phyloP scores from a whole-genome alignment of 192 early-diverging fungal species.

The Podila horticola region DNA sequence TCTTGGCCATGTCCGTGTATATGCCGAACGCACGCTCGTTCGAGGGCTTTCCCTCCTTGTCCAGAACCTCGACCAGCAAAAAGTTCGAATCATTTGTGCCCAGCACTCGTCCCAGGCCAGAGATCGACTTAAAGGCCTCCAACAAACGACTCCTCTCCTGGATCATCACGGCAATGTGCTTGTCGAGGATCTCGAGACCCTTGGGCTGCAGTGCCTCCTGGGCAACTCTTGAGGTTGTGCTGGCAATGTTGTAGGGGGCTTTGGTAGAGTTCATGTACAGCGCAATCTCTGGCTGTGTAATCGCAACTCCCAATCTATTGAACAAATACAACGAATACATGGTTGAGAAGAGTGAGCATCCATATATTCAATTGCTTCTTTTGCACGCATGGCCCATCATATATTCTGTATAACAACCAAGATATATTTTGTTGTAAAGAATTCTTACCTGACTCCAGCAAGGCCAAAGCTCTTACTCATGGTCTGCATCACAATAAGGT shows the following conservation, averaged over 20 bases:
- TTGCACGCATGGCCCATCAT: background rate
- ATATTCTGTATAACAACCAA: background rate
- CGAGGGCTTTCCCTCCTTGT: slow-evolving; percentile 63
- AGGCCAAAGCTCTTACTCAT: slow-evolving; percentile 98
- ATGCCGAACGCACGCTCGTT: slow-evolving; percentile 78
- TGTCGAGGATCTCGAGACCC: slow-evolving; percentile 75
- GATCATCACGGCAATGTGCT: slow-evolving; percentile 66
- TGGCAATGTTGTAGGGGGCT: slow-evolving; percentile 98
- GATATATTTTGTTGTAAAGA: no score
- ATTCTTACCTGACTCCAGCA: slow-evolving; percentile 88
- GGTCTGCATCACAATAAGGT: slow-evolving; percentile 97
- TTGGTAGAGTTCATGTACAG: slow-evolving; percentile 95
- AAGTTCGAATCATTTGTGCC: slow-evolving; percentile 97
- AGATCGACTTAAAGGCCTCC: slow-evolving; percentile 65
- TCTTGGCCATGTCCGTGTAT: slow-evolving; percentile 89
- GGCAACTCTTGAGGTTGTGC: slow-evolving; percentile 84
- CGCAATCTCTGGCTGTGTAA: slow-evolving; percentile 84
- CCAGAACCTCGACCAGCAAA: slow-evolving; percentile 85
- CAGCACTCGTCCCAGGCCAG: slow-evolving; percentile 77
- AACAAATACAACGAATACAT: background rate
- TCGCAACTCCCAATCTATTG: slow-evolving; percentile 84
- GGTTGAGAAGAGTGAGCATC: background rate
- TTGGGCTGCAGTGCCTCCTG: slow-evolving; percentile 77
- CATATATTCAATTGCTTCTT: background rate
- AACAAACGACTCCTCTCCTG: slow-evolving; percentile 77